phyloP scores from a whole-genome alignment of 352 stramenopile species.

The Phytophthora sojae region DNA sequence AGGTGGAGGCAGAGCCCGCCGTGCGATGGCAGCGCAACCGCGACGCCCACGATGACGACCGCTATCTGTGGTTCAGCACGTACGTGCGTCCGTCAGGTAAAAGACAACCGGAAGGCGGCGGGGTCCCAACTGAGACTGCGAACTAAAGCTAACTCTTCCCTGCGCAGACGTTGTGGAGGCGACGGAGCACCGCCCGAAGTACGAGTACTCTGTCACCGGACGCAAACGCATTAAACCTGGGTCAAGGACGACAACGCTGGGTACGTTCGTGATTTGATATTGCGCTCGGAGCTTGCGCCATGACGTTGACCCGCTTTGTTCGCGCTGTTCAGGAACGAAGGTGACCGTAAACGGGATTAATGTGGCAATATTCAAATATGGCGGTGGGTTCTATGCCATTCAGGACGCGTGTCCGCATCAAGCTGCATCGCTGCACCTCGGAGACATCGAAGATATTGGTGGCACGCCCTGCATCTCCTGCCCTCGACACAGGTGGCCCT shows the following conservation, averaged over 20 bases:
- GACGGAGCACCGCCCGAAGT: slow-evolving; percentile 69
- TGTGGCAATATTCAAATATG: slow-evolving; percentile 87
- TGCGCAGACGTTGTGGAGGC: slow-evolving; percentile 78
- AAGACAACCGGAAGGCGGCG: not conserved
- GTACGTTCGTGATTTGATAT: slow-evolving; percentile 35
- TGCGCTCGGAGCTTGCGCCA: not conserved
- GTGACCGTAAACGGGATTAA: slow-evolving; percentile 68
- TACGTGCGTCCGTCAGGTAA: slow-evolving; percentile 64
- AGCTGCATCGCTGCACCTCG: slow-evolving; percentile 79
- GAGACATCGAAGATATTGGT: slow-evolving; percentile 89
- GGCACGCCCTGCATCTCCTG: slow-evolving; percentile 76
- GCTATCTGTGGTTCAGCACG: slow-evolving; percentile 78
- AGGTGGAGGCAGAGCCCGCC: slow-evolving; percentile 26
- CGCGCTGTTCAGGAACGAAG: slow-evolving; percentile 51
- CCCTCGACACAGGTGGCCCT: slow-evolving; percentile 84
- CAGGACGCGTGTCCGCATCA: slow-evolving; percentile 84
- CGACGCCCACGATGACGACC: slow-evolving; percentile 24
- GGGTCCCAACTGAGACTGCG: not conserved
- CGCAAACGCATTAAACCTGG: slow-evolving; percentile 76
- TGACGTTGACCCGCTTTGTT: not conserved
- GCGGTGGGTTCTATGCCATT: slow-evolving; percentile 73
- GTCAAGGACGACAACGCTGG: slow-evolving; percentile 61
- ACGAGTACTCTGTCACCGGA: slow-evolving; percentile 81
- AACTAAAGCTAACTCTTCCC: slow-evolving; percentile 3
- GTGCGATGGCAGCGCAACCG: slow-evolving; percentile 20